A percentile compares a stretch with the other conserved stretches of the same genome.
These are phyloP conservation scores for Lumnitzera racemosa DNA, from an alignment of 345 rosid genomes.

Conservation along the genomic window DNA sequence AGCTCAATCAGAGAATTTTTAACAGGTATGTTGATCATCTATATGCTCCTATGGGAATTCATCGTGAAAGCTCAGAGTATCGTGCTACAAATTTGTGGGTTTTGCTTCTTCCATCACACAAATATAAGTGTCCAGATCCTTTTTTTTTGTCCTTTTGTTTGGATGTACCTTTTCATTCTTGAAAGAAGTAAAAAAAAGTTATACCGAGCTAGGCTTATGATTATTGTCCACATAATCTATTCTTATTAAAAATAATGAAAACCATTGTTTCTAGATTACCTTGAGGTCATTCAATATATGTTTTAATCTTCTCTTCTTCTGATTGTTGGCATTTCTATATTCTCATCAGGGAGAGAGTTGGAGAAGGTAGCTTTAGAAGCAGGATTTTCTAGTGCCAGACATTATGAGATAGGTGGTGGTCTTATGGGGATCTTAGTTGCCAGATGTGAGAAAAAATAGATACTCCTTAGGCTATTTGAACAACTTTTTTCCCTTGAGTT, in stretches of 20 bases:
- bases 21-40: constrained; percentile 39
- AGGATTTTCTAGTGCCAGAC: constrained; percentile 62
- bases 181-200: not conserved
- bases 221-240: not conserved
- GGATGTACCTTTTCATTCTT: not conserved
- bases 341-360: constrained; percentile 55
- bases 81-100: too few relatives aligned
- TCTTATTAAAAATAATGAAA: not conserved
- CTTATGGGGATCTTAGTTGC: constrained; percentile 82
- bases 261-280: not conserved
- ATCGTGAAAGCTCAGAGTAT: too few relatives aligned
- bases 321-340: not conserved
- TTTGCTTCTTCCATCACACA: not conserved
- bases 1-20: constrained; percentile 62
- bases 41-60: too few relatives aligned
- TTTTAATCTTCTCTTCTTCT: too few relatives aligned
- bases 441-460: constrained; percentile 25
- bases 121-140: not conserved
- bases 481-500: not conserved
- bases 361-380: constrained; percentile 67
- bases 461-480: constrained; percentile 2
- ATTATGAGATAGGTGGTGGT: constrained; percentile 70
- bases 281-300: not conserved
- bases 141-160: not conserved
- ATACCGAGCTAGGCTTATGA: not conserved